Evolutionary conservation across 495 filamentous ascomycete species (phyloP).

Genomic region (Friedmanniomyces simplex): DNA sequence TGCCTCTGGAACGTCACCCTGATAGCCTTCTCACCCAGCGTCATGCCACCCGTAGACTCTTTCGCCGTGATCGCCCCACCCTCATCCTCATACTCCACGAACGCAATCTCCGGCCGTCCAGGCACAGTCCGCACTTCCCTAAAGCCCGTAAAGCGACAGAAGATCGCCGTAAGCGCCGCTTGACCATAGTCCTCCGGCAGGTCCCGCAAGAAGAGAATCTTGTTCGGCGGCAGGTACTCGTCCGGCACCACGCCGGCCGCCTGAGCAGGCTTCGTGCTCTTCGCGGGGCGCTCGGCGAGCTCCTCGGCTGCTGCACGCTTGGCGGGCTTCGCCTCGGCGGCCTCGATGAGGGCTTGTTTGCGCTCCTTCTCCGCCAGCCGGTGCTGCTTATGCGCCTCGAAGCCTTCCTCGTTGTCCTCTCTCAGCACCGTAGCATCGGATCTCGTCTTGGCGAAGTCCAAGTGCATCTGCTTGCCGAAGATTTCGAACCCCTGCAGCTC

Average conservation of each 20-base stretch:
- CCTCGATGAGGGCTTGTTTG: constrained; percentile 79
- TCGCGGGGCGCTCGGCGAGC: constrained; percentile 41
- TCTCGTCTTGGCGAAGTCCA: constrained; percentile 72
- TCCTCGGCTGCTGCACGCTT: constrained; percentile 56
- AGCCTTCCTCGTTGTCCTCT: constrained; percentile 63
- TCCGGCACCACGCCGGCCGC: constrained; percentile 76
- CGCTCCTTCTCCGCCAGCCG: constrained; percentile 89
- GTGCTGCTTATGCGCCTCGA: constrained; percentile 78
- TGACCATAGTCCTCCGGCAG: constrained; percentile 78
- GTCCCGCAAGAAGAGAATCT: constrained; percentile 92
- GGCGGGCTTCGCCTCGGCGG: constrained; percentile 61
- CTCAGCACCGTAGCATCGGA: constrained; percentile 79
- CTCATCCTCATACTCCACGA: constrained; percentile 92
- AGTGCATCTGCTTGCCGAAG: constrained; percentile 83
- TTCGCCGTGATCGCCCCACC: constrained; percentile 86
- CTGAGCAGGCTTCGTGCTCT: constrained; percentile 62
- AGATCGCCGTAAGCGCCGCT: constrained; percentile 68
- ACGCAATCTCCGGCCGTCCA: constrained; percentile 79
- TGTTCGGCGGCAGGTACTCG: constrained; percentile 96
- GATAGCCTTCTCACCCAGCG: constrained; percentile 58
- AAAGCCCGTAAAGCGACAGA: constrained; percentile 87
- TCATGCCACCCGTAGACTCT: constrained; percentile 84
- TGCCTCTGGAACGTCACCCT: constrained; percentile 77
- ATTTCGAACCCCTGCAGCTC: constrained; percentile 90
- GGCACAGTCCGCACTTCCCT: constrained; percentile 84